Percentiles rank a stretch among this genome's conserved stretches.
Conservation (phyloP, 108 stramenopile species). For the Cyclotella kingstonii region DNA sequence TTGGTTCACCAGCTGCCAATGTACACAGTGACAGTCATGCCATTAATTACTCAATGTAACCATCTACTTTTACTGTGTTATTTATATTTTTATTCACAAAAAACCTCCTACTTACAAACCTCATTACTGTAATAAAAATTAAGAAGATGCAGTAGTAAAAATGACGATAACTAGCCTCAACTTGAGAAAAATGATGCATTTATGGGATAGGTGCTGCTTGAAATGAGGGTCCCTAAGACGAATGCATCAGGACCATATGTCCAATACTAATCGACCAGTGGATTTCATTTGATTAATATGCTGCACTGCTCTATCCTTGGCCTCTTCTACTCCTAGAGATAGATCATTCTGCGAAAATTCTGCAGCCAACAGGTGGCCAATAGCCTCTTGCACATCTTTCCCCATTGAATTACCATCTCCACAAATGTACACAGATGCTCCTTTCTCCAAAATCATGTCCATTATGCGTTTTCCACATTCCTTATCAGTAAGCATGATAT, state of each 20-base stretch:
- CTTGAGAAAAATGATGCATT: no score
- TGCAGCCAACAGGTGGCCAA: conserved; percentile 55
- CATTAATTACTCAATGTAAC: no score
- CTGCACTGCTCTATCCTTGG: conserved; percentile 26
- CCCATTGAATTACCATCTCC: conserved; percentile 95
- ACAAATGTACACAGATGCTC: conserved; percentile 83
- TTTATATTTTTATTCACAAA: no score
- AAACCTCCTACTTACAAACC: no score
- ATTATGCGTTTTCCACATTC: conserved; percentile 39
- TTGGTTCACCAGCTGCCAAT: no score
- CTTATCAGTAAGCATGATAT: conserved; percentile 49
- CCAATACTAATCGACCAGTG: conserved; percentile 60
- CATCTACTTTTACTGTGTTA: no score
- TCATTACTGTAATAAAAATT: no score
- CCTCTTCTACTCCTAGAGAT: conserved; percentile 4
- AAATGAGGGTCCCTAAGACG: no score
- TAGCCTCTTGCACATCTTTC: conserved; percentile 81
- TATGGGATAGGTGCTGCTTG: no score
- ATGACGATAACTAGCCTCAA: no score
- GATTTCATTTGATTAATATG: conserved; percentile 67
- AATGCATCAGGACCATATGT: conserved; percentile 68
- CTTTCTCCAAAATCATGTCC: conserved; percentile 54
- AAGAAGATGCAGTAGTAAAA: no score
- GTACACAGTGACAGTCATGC: no score
- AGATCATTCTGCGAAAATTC: conserved; percentile 17